Evolutionary conservation across 2,329 filamentous ascomycete species (phyloP).

Genomic region (Fusarium sp.): DNA sequence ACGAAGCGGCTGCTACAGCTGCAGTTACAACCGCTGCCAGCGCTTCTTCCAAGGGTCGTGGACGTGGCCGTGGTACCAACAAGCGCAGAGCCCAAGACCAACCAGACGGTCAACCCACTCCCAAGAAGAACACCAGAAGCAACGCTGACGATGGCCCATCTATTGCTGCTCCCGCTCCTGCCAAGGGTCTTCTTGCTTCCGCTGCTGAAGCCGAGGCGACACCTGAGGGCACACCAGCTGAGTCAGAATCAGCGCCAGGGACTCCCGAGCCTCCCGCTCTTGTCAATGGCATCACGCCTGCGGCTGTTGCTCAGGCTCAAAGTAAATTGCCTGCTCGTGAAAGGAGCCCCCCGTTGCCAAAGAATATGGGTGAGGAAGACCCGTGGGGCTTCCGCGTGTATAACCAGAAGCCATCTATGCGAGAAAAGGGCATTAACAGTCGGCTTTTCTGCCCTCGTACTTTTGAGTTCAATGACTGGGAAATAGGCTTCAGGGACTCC

Average conservation of each 20-base stretch:
- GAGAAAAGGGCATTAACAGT: conserved; percentile 61
- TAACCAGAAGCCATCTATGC: conserved; percentile 54
- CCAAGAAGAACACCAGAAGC: conserved; percentile 60
- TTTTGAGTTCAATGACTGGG: conserved; percentile 62
- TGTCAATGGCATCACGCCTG: conserved; percentile 43
- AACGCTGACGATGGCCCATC: conserved; percentile 48
- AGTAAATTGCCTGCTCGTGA: conserved; percentile 50
- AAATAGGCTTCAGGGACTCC: conserved; percentile 71
- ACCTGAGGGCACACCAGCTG: conserved; percentile 51
- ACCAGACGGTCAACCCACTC: conserved; percentile 61
- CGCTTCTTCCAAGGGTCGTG: conserved; percentile 47
- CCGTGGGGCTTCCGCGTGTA: conserved; percentile 63
- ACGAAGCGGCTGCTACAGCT: conserved; percentile 53
- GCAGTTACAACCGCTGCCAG: conserved; percentile 43
- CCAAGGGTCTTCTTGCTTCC: conserved; percentile 55
- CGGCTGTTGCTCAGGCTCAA: conserved; percentile 43
- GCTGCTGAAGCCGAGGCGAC: conserved; percentile 52
- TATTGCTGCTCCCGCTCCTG: conserved; percentile 46
- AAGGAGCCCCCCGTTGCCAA: conserved; percentile 54
- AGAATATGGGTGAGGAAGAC: conserved; percentile 60
- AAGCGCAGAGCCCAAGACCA: conserved; percentile 66
- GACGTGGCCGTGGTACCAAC: conserved; percentile 49
- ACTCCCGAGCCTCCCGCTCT: conserved; percentile 51
- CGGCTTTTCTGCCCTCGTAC: conserved; percentile 62
- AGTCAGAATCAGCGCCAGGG: conserved; percentile 52